These are phyloP conservation scores for Vanrija sp. DNA, from an alignment of 1,284 basidiomycete genomes.

Conservation along the genomic window DNA sequence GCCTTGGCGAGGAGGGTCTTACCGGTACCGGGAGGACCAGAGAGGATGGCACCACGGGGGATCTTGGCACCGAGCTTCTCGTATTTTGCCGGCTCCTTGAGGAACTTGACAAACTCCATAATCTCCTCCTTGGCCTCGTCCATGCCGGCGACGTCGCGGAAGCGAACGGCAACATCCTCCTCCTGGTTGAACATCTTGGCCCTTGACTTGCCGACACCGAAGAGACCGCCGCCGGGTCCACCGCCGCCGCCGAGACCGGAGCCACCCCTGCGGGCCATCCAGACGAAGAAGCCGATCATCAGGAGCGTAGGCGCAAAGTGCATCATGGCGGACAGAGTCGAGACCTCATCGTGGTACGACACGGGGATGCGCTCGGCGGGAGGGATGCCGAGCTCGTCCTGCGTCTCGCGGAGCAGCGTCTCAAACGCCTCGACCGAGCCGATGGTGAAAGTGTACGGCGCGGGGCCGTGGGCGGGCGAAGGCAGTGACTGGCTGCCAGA, in stretches of 20 bases:
- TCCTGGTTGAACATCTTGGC: conserved; percentile 98
- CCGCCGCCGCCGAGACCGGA: conserved; percentile 55
- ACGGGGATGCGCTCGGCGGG: conserved; percentile 92
- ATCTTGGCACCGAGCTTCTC: conserved; percentile 98
- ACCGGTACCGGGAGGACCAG: conserved; percentile 96
- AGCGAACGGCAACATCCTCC: conserved; percentile 87
- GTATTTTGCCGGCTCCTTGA: conserved; percentile 93
- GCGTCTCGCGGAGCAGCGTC: conserved; percentile 86
- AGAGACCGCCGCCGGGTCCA: conserved; percentile 74
- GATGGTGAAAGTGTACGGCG: conserved; percentile 86
- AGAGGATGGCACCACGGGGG: conserved; percentile 94
- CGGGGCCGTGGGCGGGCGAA: conserved; percentile 44
- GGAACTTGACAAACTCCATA: conserved; percentile 99
- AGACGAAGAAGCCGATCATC: conserved; percentile 84
- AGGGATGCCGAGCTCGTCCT: conserved; percentile 86
- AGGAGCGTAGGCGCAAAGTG: conserved; percentile 93
- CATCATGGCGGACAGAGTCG: conserved; percentile 72
- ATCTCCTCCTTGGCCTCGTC: conserved; percentile 99
- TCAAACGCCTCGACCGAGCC: conserved; percentile 97
- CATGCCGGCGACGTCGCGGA: conserved; percentile 97
- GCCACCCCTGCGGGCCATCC: conserved; percentile 73
- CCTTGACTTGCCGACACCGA: conserved; percentile 93
- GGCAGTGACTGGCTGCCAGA: conserved; percentile 26
- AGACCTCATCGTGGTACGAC: conserved; percentile 92
- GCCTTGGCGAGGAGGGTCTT: conserved; percentile 98